phyloP scores from a whole-genome alignment of 2,329 filamentous ascomycete species.

The Diaporthe vexans region DNA sequence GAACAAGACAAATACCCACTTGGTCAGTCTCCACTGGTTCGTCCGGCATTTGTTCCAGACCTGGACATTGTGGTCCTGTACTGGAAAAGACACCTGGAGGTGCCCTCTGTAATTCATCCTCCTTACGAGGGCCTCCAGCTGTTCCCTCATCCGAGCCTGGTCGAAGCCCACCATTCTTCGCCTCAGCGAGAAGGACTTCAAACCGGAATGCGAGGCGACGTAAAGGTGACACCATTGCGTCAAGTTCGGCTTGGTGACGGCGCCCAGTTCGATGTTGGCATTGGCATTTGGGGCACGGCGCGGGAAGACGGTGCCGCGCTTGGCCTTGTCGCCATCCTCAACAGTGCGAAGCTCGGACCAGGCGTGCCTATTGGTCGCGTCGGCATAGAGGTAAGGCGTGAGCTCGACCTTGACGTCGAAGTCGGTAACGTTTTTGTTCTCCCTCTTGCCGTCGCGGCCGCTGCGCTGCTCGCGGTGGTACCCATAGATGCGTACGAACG shows the following conservation, averaged over 20 bases:
- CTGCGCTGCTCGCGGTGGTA: constrained; percentile 62
- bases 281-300: constrained; percentile 62
- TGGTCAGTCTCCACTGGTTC: constrained; percentile 75
- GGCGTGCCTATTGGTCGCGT: constrained; percentile 55
- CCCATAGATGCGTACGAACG: constrained; percentile 66
- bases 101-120: constrained; percentile 77
- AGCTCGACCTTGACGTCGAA: constrained; percentile 73
- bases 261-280: constrained; percentile 57
- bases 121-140: constrained; percentile 70
- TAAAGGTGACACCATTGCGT: constrained; percentile 78
- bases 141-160: constrained; percentile 62
- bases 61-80: constrained; percentile 68
- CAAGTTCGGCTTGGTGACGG: constrained; percentile 55
- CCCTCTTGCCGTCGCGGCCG: constrained; percentile 61
- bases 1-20: constrained; percentile 75
- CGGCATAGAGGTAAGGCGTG: constrained; percentile 68
- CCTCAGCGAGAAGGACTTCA: constrained; percentile 70
- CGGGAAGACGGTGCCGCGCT: constrained; percentile 74
- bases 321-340: constrained; percentile 70
- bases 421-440: constrained; percentile 64
- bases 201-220: constrained; percentile 67
- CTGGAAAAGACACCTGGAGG: constrained; percentile 71
- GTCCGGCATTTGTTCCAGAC: constrained; percentile 74
- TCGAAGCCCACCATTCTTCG: constrained; percentile 73
- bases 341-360: constrained; percentile 65